Base-by-base conservation (phyloP, 306 rosid species). In the Rosa chinensis region DNA sequence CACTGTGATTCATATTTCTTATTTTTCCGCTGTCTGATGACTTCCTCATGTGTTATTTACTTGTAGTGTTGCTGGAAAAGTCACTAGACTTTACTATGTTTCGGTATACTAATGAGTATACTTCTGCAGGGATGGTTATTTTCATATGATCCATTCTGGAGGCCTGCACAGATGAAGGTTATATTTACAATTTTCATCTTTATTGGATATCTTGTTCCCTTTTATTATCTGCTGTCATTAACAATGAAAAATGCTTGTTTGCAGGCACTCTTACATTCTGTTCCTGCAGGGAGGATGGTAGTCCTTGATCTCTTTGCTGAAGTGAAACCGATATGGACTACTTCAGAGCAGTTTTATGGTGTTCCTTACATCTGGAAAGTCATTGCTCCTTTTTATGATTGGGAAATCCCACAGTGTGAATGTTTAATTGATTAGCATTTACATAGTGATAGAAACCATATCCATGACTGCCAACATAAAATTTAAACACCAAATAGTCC, bases 161-260 rank as follows among this genome's bases (percentile, higher is more conserved):
- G 92, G 87, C 98, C 98, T 77, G 90, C 87, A n/a, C 98, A 94
- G 86, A 94, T 90, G 93, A 94, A 94, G 97, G 98, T 89, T 74
- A 70, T 48, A 50, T 63, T 43, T 44, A 55, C 63, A 67, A 70
- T 11, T 16, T 52, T 37, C 49, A 5, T 76, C 32, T 70, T 50
- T 50, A 67, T 55, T 47, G 61, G 39, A 32, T 78, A 67, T 74
- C 70, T 83, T 56, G 49, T 39, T 66, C 25, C 18, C 49, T 7
- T 25, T 56, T 12, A 32, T 6, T 35, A 56, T 66, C 11, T 55
- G 44, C 75, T 77, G 61, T 82, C 55, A 59, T 73, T 86, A 82
- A 77, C 71, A 23, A 53, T 50, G 58, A 55, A 20, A 21, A 73
- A 43, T 50, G 35, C 53, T 85, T 83, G 59, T 77, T 86, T 84